Conservation (phyloP, 805 yeast species). For the Candida morakotiae region DNA sequence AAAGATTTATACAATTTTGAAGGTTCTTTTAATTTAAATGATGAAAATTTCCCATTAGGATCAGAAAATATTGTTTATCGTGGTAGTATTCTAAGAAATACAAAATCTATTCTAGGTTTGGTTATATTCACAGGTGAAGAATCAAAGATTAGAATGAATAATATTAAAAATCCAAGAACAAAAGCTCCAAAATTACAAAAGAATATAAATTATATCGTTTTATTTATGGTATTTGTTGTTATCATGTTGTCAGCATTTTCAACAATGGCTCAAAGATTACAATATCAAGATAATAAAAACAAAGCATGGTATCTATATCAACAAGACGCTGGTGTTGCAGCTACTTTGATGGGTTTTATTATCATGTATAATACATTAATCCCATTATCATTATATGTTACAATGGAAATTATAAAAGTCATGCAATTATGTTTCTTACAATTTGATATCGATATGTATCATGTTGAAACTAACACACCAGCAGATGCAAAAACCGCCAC, state of each 20-base stretch:
- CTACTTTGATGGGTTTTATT: conserved; percentile 91
- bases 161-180: conserved; percentile 80
- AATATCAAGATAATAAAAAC: conserved; percentile 36
- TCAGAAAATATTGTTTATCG: conserved; percentile 84
- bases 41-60: conserved; percentile 53
- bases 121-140: conserved; percentile 95
- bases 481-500: conserved; percentile 95
- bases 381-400: conserved; percentile 90
- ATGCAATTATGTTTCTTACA: conserved; percentile 79
- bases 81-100: conserved; percentile 87
- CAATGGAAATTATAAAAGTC: conserved; percentile 92
- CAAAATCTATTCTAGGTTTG: conserved; percentile 67
- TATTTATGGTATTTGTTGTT: conserved; percentile 85
- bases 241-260: conserved; percentile 71
- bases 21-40: conserved; percentile 55
- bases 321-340: conserved; percentile 77
- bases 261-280: conserved; percentile 69
- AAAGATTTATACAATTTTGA: conserved; percentile 87
- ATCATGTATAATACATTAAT: conserved; percentile 97
- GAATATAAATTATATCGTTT: conserved; percentile 76
- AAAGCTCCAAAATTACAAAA: conserved; percentile 91
- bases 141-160: conserved; percentile 92
- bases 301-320: conserved; percentile 68
- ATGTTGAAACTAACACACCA: conserved; percentile 77
- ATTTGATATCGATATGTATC: conserved; percentile 94